A percentile compares a stretch with the other conserved stretches of the same genome.
These are phyloP conservation scores for Blastobotrys ciferrii DNA, from an alignment of 1,139 yeast genomes.

Conservation along the genomic window DNA sequence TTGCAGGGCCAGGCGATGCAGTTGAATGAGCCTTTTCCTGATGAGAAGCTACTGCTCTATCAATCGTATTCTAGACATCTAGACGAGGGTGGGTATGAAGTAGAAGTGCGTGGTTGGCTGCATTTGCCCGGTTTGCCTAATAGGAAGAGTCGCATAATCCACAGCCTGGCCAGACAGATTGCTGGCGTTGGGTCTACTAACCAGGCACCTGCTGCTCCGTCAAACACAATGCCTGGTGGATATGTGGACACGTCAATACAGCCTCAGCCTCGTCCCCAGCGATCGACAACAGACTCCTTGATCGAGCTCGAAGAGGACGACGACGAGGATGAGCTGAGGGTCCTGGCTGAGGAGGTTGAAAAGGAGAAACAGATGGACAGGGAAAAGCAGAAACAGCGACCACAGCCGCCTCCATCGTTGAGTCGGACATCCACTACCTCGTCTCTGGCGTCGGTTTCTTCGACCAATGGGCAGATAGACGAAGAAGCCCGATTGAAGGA, in stretches of 20 bases:
- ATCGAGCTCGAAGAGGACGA: conserved; percentile 9
- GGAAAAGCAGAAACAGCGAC: not conserved
- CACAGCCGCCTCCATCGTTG: not conserved
- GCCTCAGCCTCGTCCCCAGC: not conserved
- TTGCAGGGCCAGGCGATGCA: conserved; percentile 3
- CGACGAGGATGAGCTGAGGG: conserved; percentile 3
- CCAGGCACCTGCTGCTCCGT: not conserved
- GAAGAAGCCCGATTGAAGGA: conserved; percentile 25
- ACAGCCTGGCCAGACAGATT: conserved; percentile 69
- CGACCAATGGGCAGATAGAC: conserved; percentile 15
- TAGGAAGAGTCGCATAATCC: conserved; percentile 65
- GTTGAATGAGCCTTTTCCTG: conserved; percentile 26
- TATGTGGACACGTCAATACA: not conserved
- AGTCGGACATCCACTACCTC: conserved; percentile 2
- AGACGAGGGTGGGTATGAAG: conserved; percentile 39
- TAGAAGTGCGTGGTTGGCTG: conserved; percentile 73
- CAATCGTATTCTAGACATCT: conserved; percentile 61
- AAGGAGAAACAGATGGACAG: conserved; percentile 3
- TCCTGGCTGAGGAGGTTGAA: conserved; percentile 1
- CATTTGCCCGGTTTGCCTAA: conserved; percentile 68
- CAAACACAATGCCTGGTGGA: not conserved
- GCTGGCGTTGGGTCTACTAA: conserved; percentile 41
- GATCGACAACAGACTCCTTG: not conserved
- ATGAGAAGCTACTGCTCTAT: conserved; percentile 44
- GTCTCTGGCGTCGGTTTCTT: not conserved